A percentile compares a stretch with the other conserved stretches of the same genome.
These are phyloP conservation scores for Colletotrichum lindemuthianum DNA, from an alignment of 2,329 filamentous ascomycete genomes.

Conservation along the genomic window DNA sequence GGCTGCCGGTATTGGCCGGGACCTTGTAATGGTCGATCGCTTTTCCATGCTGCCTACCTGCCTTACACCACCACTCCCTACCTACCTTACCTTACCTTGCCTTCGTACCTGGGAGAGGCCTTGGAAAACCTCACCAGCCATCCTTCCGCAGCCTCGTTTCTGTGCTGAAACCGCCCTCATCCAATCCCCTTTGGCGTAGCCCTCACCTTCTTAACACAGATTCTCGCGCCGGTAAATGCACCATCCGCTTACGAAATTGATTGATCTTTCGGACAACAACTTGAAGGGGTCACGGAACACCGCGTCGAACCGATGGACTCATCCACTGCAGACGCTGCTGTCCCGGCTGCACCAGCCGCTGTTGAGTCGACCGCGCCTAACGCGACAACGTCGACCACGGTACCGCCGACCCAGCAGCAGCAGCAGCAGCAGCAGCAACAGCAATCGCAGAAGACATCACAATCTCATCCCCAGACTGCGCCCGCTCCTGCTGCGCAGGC, in stretches of 20 bases:
- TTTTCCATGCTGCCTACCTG: constrained; percentile 20
- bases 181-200: constrained; percentile 30
- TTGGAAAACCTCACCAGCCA: constrained; percentile 29
- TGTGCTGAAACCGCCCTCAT: constrained; percentile 30
- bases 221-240: no score
- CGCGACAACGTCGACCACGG: constrained; percentile 3
- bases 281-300: not conserved
- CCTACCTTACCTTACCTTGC: no score
- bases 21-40: constrained; percentile 24
- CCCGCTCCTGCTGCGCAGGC: constrained; percentile 19
- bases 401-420: constrained; percentile 11
- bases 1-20: constrained; percentile 33
- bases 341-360: constrained; percentile 20
- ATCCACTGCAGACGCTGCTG: constrained; percentile 22
- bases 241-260: no score
- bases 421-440: constrained; percentile 10
- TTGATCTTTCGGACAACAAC: no score
- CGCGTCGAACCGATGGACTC: constrained; percentile 25
- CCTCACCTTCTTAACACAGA: no score
- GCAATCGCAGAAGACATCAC: constrained; percentile 11
- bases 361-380: constrained; percentile 20
- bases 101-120: not conserved
- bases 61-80: no score
- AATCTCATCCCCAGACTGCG: constrained; percentile 16
- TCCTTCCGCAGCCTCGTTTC: constrained; percentile 27